Evolutionary conservation across 2,329 filamentous ascomycete genomes (phyloP).

Genomic region (Metarhizium robertsii): DNA sequence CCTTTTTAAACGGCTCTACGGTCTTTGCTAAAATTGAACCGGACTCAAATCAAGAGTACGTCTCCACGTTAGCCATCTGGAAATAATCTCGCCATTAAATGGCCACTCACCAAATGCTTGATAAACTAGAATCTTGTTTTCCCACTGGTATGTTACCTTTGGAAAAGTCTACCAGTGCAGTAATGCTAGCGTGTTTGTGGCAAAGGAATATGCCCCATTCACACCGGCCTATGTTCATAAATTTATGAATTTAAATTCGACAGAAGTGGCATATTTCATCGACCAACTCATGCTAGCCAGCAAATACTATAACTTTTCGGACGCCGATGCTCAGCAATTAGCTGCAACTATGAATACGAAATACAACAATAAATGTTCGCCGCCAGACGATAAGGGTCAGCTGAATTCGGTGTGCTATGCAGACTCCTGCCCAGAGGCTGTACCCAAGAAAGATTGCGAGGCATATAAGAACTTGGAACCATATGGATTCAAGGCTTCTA

Average conservation of each 20-base stretch:
- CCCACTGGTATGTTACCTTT: slow-evolving; percentile 20
- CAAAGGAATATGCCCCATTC: slow-evolving; percentile 9
- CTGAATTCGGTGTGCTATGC: slow-evolving; percentile 20
- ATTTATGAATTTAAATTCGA: slow-evolving; percentile 21
- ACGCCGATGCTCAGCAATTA: slow-evolving; percentile 14
- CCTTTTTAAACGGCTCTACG: slow-evolving; percentile 16
- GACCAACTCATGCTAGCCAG: slow-evolving; percentile 17
- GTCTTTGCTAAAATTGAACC: slow-evolving; percentile 11
- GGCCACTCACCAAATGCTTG: not conserved
- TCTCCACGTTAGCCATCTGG: not conserved
- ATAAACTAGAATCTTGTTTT: slow-evolving; percentile 16
- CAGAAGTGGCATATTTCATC: slow-evolving; percentile 21
- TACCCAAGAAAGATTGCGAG: slow-evolving; percentile 16
- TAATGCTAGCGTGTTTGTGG: slow-evolving; percentile 10
- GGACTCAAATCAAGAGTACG: slow-evolving; percentile 20
- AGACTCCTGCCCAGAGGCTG: slow-evolving; percentile 17
- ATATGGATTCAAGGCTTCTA: slow-evolving; percentile 8
- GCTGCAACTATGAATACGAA: slow-evolving; percentile 14
- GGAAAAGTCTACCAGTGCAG: slow-evolving; percentile 18
- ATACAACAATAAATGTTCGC: slow-evolving; percentile 19
- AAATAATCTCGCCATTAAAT: not conserved
- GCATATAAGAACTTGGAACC: slow-evolving; percentile 15
- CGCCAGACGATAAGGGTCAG: slow-evolving; percentile 12
- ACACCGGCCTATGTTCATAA: slow-evolving; percentile 22
- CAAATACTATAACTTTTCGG: slow-evolving; percentile 18